Evolutionary conservation across 2,329 filamentous ascomycete species (phyloP).

Genomic region (Thielaviopsis musarum): DNA sequence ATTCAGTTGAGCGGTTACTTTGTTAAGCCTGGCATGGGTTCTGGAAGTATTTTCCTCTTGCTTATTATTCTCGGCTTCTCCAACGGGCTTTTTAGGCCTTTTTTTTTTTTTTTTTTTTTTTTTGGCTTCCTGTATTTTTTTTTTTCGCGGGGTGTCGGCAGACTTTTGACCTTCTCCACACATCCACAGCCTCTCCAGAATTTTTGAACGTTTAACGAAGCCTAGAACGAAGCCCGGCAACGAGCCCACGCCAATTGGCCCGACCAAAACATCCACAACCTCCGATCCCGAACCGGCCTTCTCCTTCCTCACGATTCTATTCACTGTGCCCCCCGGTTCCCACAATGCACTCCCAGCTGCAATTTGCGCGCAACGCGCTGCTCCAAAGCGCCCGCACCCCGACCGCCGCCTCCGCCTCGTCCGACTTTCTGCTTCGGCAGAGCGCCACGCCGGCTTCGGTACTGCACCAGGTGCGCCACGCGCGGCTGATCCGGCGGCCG

Average conservation of each 20-base stretch:
- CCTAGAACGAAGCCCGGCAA: neutral
- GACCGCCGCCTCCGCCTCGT: conserved; percentile 15
- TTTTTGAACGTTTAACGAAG: neutral
- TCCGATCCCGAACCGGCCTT: neutral
- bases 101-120: no score
- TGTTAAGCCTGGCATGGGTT: no score
- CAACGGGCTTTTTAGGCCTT: neutral
- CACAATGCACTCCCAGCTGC: conserved; percentile 12
- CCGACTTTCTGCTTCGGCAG: conserved; percentile 15
- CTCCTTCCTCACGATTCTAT: neutral
- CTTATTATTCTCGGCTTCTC: no score
- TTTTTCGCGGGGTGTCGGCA: neutral
- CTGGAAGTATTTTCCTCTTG: no score
- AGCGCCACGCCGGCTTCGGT: conserved; percentile 15
- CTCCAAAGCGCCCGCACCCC: conserved; percentile 16
- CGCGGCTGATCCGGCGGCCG: conserved; percentile 73
- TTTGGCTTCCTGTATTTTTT: neutral
- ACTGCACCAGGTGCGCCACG: conserved; percentile 49
- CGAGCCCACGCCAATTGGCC: neutral
- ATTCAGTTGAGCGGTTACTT: no score
- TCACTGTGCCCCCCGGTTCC: neutral
- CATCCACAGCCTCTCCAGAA: conserved; percentile 2
- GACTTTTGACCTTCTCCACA: conserved; percentile 1
- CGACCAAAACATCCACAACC: neutral
- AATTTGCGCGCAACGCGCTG: conserved; percentile 11